Conservation (phyloP, 345 rosid species). For the Reutealis trisperma region DNA sequence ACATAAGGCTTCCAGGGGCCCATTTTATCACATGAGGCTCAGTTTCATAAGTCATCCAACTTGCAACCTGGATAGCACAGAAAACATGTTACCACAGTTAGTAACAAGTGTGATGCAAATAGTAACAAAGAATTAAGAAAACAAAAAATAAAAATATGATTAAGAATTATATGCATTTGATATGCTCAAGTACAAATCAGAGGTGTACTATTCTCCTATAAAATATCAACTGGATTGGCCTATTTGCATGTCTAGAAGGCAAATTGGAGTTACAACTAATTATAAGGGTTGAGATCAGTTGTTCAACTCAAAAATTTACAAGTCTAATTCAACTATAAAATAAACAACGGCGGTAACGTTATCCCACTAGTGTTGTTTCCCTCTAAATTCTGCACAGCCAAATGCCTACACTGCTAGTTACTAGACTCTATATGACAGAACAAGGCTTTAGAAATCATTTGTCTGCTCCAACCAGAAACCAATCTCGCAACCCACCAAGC, state of each 20-base stretch:
- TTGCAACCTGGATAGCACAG: conserved; percentile 53
- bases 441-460: no score
- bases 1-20: conserved; percentile 95
- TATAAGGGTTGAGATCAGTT: background rate
- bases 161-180: background rate
- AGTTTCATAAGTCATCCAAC: conserved; percentile 73
- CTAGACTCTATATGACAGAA: background rate
- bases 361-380: background rate
- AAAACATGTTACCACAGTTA: background rate
- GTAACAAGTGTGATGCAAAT: background rate
- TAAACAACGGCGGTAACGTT: background rate
- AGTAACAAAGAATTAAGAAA: background rate
- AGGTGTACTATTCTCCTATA: background rate
- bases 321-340: background rate
- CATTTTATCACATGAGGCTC: conserved; percentile 87
- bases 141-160: no score
- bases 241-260: background rate
- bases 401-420: background rate
- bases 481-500: background rate
- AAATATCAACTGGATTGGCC: background rate
- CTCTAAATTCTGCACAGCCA: background rate
- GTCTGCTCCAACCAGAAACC: background rate
- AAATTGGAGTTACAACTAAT: background rate
- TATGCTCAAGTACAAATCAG: background rate
- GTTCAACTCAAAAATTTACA: background rate